These are phyloP conservation scores for Houttuynia cordata DNA, from an alignment of 164 flowering plant species.

Conservation along the genomic window DNA sequence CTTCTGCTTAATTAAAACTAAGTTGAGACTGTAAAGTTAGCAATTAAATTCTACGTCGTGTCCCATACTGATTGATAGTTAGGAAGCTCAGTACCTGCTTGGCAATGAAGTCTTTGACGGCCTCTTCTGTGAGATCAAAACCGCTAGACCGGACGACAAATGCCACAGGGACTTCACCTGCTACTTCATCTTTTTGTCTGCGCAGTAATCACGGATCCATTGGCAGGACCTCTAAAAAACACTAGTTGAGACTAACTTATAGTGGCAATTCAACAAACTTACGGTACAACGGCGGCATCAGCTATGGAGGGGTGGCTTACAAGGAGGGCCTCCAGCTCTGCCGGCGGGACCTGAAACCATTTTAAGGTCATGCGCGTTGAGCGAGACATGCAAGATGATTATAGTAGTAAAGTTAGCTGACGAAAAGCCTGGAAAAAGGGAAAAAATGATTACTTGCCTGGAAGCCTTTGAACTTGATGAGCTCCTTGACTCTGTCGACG, in stretches of 20 bases:
- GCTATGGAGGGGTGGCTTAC: constrained; percentile 53
- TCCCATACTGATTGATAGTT: neutral
- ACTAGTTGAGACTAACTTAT: too few species aligned
- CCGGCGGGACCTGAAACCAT: constrained; percentile 67
- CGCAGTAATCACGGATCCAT: neutral
- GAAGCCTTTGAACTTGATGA: constrained; percentile 81
- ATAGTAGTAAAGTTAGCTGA: too few species aligned
- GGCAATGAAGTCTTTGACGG: constrained; percentile 50
- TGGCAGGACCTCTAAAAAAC: neutral
- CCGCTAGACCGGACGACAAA: constrained; percentile 53
- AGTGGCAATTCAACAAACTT: constrained; percentile 13
- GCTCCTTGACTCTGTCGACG: constrained; percentile 73
- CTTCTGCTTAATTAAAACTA: too few species aligned
- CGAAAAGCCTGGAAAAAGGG: too few species aligned
- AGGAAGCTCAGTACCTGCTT: constrained; percentile 45
- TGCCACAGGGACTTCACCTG: constrained; percentile 89
- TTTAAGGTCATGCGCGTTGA: too few species aligned
- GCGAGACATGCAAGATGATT: too few species aligned
- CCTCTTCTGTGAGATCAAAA: constrained; percentile 50
- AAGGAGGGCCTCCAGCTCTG: constrained; percentile 76
- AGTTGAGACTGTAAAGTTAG: too few species aligned
- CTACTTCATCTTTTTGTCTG: constrained; percentile 61
- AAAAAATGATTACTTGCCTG: constrained; percentile 31
- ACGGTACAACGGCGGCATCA: constrained; percentile 91
- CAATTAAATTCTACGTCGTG: too few species aligned